Evolutionary conservation across 257 asterid genomes (phyloP).

Genomic region (Solanum pennellii): DNA sequence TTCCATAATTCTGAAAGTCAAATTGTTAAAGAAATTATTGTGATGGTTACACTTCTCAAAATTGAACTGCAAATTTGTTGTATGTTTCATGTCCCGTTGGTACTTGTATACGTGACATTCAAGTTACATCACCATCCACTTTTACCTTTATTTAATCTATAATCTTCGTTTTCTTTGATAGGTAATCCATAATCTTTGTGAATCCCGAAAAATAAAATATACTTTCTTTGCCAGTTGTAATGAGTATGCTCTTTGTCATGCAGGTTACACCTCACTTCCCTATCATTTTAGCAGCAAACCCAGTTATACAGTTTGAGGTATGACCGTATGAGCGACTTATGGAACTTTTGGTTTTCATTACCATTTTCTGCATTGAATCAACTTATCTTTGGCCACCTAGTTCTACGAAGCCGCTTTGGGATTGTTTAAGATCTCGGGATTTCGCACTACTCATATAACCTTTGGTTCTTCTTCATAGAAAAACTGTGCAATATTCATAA

Average conservation of each 20-base stretch:
- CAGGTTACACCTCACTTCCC: constrained; percentile 92
- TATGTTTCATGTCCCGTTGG: background rate
- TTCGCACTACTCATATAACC: background rate
- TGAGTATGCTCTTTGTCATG: constrained; percentile 19
- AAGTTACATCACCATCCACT: background rate
- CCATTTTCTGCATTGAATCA: background rate
- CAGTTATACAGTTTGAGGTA: constrained; percentile 86
- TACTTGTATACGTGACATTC: background rate
- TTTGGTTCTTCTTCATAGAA: background rate
- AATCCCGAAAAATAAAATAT: background rate
- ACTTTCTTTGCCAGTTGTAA: background rate
- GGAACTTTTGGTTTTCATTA: background rate
- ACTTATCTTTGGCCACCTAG: background rate
- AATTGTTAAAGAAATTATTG: background rate
- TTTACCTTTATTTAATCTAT: background rate
- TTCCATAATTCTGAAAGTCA: background rate
- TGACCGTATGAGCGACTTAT: constrained; percentile 15
- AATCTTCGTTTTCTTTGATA: background rate
- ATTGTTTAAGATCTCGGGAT: background rate
- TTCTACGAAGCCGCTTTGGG: background rate
- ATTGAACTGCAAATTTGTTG: background rate
- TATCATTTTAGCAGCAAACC: constrained; percentile 56
- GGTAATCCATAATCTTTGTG: background rate
- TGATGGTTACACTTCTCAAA: background rate
- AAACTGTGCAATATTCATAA: background rate